Base-by-base conservation (phyloP, 768 basidiomycete genomes). In the Lyophyllum atratum region DNA sequence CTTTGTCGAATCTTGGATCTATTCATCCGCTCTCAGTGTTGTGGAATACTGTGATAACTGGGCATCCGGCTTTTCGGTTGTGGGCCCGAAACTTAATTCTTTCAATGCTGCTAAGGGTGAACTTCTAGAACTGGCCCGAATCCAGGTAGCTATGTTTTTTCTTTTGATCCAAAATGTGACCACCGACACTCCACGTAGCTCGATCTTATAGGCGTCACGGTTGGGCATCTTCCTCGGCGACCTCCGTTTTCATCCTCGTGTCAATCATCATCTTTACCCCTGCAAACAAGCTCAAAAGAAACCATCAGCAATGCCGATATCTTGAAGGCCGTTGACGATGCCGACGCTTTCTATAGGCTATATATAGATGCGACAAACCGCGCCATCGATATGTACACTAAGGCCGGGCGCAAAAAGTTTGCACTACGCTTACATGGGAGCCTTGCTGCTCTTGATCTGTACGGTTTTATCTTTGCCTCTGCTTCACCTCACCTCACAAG, bases 1-100 rank as follows among this genome's bases (percentile, higher is more conserved):
- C 66, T 97, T 96, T 68, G 78, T 97, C 31, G 92, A 97, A 68
- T 89, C 92, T 0, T 99, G 97, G 97, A 89, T 84, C 31, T 98
- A 93, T 72, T 93, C 91, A 17, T 93, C 95, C 0, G 87, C 93
- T 19, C 77, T 95, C 43, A 92, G 88, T 60, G 85, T 89, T 43
- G 85, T 94, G 25, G 87, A 92, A 12, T 86, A 87, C 62, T 92
- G 89, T 64, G 88, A 92, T 59, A 70, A 72, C 2, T 95, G 93
- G 92, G 80, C 81, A 11, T 68, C 74, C n/a, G 61, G 70, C 1
- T 72, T 77, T 56, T 74, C 78, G 22, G 68, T 85, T 45, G 80
- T 87, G 48, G 76, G 80, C 2, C 54, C 76, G 2, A 67, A 77
- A 10, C 68, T 84, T 17, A 72, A 78, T 24, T 74, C 78, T 6